Evolutionary conservation across 192 early-diverging fungal species (phyloP).

Genomic region (Backusella tarrabulga): DNA sequence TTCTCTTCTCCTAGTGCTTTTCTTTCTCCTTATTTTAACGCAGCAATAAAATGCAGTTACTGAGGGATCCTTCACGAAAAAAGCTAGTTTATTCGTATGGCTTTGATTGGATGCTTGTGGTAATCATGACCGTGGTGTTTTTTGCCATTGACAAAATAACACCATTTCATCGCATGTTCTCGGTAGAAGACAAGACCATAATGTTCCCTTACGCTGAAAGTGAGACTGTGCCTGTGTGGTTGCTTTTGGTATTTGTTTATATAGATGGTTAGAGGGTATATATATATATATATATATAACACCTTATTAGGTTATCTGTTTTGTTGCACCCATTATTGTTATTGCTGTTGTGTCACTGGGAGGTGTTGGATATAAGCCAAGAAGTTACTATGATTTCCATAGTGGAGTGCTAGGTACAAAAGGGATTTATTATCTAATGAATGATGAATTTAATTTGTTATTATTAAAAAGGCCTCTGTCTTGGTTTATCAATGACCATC

Average conservation of each 20-base stretch:
- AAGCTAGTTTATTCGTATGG: constrained; percentile 26
- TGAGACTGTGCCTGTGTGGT: constrained; percentile 47
- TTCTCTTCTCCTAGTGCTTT: not conserved
- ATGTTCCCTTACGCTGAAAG: constrained; percentile 51
- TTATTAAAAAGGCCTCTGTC: constrained; percentile 34
- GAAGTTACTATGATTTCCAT: constrained; percentile 41
- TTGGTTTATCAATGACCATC: constrained; percentile 45
- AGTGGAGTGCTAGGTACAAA: constrained; percentile 38
- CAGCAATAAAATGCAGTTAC: not conserved
- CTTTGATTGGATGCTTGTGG: constrained; percentile 45
- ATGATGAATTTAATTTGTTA: not conserved
- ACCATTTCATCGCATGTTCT: constrained; percentile 74
- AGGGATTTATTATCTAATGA: not conserved
- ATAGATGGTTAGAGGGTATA: too few relatives aligned
- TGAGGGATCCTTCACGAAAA: constrained; percentile 15
- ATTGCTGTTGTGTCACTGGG: constrained; percentile 30
- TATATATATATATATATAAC: not conserved
- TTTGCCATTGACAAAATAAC: constrained; percentile 52
- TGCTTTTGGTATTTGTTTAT: constrained; percentile 19
- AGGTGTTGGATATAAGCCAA: constrained; percentile 14
- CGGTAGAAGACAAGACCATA: constrained; percentile 65
- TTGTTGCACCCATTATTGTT: constrained; percentile 34
- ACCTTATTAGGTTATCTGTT: constrained; percentile 29
- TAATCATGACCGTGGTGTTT: constrained; percentile 56
- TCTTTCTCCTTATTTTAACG: not conserved